Evolutionary conservation across 805 yeast genomes (phyloP).

Genomic region (Sugiyamaella valdiviana): DNA sequence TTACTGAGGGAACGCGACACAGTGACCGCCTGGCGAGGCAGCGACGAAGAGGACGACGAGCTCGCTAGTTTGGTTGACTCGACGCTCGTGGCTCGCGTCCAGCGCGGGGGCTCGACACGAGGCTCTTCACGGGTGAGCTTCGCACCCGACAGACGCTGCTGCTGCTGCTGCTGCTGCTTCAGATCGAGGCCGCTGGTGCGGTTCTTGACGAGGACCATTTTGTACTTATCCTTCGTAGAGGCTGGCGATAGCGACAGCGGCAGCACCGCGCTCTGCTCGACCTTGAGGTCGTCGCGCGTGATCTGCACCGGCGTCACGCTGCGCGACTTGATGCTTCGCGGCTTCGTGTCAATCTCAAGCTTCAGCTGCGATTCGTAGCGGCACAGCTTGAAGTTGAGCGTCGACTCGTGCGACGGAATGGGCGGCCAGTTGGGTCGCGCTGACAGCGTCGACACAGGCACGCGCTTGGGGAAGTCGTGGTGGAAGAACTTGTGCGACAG

Average conservation of each 20-base stretch:
- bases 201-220: slow-evolving; percentile 32
- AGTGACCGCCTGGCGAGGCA: background rate
- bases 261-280: slow-evolving; percentile 40
- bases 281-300: slow-evolving; percentile 34
- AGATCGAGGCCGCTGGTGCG: slow-evolving; percentile 6
- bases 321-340: background rate
- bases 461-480: slow-evolving; percentile 61
- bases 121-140: background rate
- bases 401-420: slow-evolving; percentile 43
- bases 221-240: slow-evolving; percentile 80
- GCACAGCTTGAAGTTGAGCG: slow-evolving; percentile 14
- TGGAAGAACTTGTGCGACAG: slow-evolving; percentile 81
- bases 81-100: background rate
- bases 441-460: slow-evolving; percentile 57
- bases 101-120: background rate
- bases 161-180: slow-evolving; percentile 10
- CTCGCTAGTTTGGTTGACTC: background rate
- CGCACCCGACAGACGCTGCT: background rate
- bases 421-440: slow-evolving; percentile 54
- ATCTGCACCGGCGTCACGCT: slow-evolving; percentile 15
- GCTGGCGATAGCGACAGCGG: slow-evolving; percentile 93
- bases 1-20: background rate
- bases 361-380: slow-evolving; percentile 7
- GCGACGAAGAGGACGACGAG: background rate
- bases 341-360: background rate